Evolutionary conservation across 108 stramenopile species (phyloP).

Genomic region (Pseudonitzschia delicatissima): DNA sequence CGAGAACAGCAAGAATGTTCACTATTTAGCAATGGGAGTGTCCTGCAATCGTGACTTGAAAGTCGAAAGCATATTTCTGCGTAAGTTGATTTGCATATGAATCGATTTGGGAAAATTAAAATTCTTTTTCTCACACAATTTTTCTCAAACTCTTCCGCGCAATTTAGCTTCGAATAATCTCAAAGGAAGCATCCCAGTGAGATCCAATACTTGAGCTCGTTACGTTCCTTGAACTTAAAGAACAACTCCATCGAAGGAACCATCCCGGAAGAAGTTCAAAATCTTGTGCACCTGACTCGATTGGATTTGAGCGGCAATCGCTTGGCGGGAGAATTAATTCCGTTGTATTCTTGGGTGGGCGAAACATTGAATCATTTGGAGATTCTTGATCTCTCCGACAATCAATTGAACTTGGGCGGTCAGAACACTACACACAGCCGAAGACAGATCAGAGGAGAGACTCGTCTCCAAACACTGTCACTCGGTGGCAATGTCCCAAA

Average conservation of each 20-base stretch:
- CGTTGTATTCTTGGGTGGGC: constrained; percentile 15
- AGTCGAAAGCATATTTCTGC: constrained; percentile 26
- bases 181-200: constrained; percentile 49
- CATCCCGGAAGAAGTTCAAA: constrained; percentile 25
- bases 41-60: constrained; percentile 30
- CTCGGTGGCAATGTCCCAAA: constrained; percentile 40
- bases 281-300: constrained; percentile 22
- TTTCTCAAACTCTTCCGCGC: neutral
- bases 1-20: neutral
- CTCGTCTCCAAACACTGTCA: constrained; percentile 24
- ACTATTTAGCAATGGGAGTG: constrained; percentile 29
- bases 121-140: neutral
- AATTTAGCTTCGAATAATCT: constrained; percentile 38
- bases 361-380: constrained; percentile 8
- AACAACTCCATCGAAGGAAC: constrained; percentile 39
- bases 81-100: constrained; percentile 18
- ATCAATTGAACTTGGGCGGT: neutral
- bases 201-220: constrained; percentile 13
- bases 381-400: constrained; percentile 24
- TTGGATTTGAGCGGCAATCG: constrained; percentile 35
- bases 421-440: neutral
- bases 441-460: neutral
- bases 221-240: constrained; percentile 43
- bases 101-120: neutral
- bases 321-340: constrained; percentile 19